phyloP scores from a whole-genome alignment of 2,329 filamentous ascomycete species.

The Cordyceps cicadae region DNA sequence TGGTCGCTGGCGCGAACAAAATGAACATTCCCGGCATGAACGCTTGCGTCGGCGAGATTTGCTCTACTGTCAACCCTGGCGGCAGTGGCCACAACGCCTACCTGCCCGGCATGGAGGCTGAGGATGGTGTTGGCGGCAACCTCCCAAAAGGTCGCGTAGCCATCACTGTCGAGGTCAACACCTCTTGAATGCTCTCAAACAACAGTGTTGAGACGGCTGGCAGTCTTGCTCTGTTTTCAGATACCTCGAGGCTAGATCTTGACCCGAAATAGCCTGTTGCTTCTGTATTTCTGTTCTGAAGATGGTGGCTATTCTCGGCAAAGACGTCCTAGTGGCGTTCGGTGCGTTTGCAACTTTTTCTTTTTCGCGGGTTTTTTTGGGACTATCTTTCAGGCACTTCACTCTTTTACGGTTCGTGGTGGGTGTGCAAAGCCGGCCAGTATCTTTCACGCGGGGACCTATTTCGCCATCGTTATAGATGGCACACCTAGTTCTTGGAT shows the following conservation, averaged over 20 bases:
- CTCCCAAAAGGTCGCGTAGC: conserved; percentile 21
- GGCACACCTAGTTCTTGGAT: conserved; percentile 11
- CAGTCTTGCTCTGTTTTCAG: conserved; percentile 2
- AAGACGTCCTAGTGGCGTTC: conserved; percentile 12
- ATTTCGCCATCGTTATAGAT: conserved; percentile 1
- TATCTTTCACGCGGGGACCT: neutral
- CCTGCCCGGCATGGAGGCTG: conserved; percentile 27
- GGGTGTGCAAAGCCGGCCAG: conserved; percentile 2
- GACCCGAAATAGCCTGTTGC: neutral
- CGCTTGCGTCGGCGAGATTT: conserved; percentile 32
- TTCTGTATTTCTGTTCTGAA: neutral
- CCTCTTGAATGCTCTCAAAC: neutral
- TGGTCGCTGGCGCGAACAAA: conserved; percentile 31
- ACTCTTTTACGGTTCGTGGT: conserved; percentile 1
- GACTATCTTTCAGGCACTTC: neutral
- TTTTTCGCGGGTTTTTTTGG: neutral
- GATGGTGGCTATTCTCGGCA: neutral
- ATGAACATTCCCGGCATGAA: conserved; percentile 27
- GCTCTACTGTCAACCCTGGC: conserved; percentile 32
- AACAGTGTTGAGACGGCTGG: neutral
- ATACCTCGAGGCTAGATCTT: conserved; percentile 10
- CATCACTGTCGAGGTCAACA: conserved; percentile 26
- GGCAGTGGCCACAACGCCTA: conserved; percentile 32
- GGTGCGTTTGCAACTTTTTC: conserved; percentile 7
- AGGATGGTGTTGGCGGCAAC: conserved; percentile 35